Conservation (phyloP, 257 asterid genomes). For the Coffea eugenioides region DNA sequence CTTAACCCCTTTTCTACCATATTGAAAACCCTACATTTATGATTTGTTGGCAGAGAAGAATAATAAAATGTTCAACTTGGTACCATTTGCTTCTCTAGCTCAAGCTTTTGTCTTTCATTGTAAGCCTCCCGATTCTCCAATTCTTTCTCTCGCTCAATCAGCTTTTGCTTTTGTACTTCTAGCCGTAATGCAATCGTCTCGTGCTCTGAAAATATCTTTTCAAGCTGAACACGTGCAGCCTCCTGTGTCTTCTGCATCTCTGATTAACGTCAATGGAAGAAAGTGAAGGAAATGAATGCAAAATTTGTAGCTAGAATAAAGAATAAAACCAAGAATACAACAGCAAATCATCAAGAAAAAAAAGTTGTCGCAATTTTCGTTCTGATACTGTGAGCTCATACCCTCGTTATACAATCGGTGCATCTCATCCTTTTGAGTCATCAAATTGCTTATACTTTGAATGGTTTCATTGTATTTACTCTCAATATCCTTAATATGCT, state of each 20-base stretch:
- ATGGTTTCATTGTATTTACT: slow-evolving; percentile 18
- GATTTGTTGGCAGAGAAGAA: neutral
- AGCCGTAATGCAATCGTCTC: slow-evolving; percentile 5
- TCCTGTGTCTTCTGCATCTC: slow-evolving; percentile 24
- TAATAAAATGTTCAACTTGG: neutral
- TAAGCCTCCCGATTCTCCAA: slow-evolving; percentile 46
- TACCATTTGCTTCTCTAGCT: slow-evolving; percentile 39
- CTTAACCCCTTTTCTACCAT: too few relatives aligned
- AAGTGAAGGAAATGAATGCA: neutral
- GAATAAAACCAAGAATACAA: neutral
- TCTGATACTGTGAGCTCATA: neutral
- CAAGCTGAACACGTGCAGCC: slow-evolving; percentile 16
- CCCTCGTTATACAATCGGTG: slow-evolving; percentile 18
- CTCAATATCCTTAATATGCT: slow-evolving; percentile 40
- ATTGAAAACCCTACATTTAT: too few relatives aligned
- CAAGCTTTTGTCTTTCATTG: slow-evolving; percentile 34
- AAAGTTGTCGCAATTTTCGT: neutral
- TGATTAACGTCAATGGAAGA: neutral
- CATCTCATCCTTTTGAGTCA: slow-evolving; percentile 23
- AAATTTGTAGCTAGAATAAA: neutral
- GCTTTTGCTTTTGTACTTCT: slow-evolving; percentile 11
- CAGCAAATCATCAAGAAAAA: neutral
- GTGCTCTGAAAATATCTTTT: slow-evolving; percentile 14
- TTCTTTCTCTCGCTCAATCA: slow-evolving; percentile 27
- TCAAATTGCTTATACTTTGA: slow-evolving; percentile 10